These are phyloP conservation scores for Coemansia sp. DNA, from an alignment of 192 early-diverging fungal genomes.

Conservation along the genomic window DNA sequence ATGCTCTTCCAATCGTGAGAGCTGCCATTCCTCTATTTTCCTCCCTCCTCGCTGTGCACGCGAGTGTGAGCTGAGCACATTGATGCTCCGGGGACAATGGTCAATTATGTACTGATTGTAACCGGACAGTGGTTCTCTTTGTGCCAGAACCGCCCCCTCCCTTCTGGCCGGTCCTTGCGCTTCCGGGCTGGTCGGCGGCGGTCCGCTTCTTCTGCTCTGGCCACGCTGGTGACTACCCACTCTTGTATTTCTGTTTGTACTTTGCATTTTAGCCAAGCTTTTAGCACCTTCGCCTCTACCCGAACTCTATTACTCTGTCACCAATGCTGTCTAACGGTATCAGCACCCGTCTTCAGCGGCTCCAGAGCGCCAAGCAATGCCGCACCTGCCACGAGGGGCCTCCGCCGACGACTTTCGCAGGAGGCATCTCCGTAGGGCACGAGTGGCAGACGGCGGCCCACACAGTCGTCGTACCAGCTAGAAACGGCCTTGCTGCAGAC, in stretches of 20 bases:
- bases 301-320: background rate
- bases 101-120: background rate
- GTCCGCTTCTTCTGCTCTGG: background rate
- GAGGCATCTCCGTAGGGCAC: slow-evolving; percentile 3
- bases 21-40: background rate
- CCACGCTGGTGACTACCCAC: slow-evolving; percentile 1
- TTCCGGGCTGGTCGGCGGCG: background rate
- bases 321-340: slow-evolving; percentile 37
- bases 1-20: background rate
- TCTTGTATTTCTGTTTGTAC: background rate
- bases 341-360: slow-evolving; percentile 38
- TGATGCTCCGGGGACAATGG: background rate
- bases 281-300: background rate
- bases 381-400: slow-evolving; percentile 1
- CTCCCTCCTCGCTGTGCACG: background rate
- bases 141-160: background rate
- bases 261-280: slow-evolving; percentile 1
- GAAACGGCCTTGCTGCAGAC: slow-evolving; percentile 42
- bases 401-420: background rate
- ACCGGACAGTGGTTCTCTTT: background rate
- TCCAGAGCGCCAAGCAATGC: slow-evolving; percentile 20
- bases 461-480: slow-evolving; percentile 10
- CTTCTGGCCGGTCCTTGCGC: slow-evolving; percentile 1
- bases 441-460: slow-evolving; percentile 9
- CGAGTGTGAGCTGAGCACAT: background rate